Conservation (phyloP, 176 grass and related monocot genomes). For the barley (Hordeum vulgare) region DNA sequence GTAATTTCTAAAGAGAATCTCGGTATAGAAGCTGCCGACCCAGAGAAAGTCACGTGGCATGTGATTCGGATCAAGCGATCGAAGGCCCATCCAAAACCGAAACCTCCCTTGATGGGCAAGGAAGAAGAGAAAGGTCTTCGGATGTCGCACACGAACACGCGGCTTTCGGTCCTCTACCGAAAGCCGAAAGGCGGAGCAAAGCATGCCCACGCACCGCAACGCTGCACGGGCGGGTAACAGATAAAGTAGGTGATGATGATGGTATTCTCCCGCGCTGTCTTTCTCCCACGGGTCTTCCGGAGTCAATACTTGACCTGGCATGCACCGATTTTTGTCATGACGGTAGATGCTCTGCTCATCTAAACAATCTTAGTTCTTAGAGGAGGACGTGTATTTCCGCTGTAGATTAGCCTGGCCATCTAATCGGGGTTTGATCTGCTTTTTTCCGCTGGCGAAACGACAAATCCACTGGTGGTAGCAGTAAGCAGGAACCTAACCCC, state of each 20-base stretch:
- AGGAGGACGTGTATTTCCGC: background rate
- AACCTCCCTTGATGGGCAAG: no score
- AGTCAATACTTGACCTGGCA: slow-evolving; percentile 12
- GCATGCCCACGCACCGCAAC: background rate
- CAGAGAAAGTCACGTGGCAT: no score
- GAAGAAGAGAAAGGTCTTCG: no score
- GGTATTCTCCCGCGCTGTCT: background rate
- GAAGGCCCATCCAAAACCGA: no score
- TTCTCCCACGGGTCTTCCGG: background rate
- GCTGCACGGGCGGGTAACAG: background rate
- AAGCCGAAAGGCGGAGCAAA: slow-evolving; percentile 13
- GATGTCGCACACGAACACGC: no score
- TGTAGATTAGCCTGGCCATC: background rate
- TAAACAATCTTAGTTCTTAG: background rate
- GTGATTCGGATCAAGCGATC: no score
- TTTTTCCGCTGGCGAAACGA: background rate
- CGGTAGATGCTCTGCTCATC: background rate
- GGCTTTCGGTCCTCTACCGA: background rate
- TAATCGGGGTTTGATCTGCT: background rate
- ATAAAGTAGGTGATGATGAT: background rate
- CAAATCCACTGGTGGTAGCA: no score
- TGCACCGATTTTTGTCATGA: background rate
- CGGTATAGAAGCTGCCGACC: no score
- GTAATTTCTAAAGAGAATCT: no score
- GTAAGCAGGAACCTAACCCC: no score